Evolutionary conservation across 1,139 yeast species (phyloP), one percentile per base, ranked within the genome.

Genomic region (Magnusiomyces sp.): DNA sequence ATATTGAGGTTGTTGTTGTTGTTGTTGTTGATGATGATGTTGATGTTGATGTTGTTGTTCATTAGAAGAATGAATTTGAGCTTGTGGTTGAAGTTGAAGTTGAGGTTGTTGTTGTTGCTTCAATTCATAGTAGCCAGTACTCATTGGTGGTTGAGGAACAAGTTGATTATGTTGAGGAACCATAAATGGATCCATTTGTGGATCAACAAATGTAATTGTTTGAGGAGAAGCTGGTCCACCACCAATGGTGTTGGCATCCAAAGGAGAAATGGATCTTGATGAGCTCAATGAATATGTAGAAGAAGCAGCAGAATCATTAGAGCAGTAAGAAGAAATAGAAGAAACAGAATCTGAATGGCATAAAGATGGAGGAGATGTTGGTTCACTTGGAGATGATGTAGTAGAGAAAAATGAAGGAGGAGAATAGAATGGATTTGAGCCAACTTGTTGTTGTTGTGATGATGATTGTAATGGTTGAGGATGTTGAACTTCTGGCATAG

Each of bases 301-400:
- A 7, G 45, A 43, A 32, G 45, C 5, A 2, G 45, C 45, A 43
- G 45, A 43, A 2, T 43, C 45, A n/a, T 19, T 11, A 13, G 45
- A 43, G 39, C 45, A 43, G 39, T 43, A 43, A 9, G 45, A 43
- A 19, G 45, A 32, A 5, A 43, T 43, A 31, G 50, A 47, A 9
- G 51, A 50, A 36, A 44, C 46, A 20, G 53, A 47, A 16, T 51
- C 51, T 1, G 53, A 50, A 43, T 50, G 53, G 38, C 43, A 38
- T 7, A 51, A 45, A 3, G 50, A 40, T 17, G 51, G 51, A 36
- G 53, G 53, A 40, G 52, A 46, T 11, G 49, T 33, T 42, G 55
- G 51, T 10, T 43, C 40, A 16, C 40, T 17, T 13, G 40, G 40
- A 38, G 40, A 38, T 20, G 47, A 33, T 14, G 49, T 20, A 40